Evolutionary conservation across 2,329 filamentous ascomycete species (phyloP).

Genomic region (Cordyceps militaris): DNA sequence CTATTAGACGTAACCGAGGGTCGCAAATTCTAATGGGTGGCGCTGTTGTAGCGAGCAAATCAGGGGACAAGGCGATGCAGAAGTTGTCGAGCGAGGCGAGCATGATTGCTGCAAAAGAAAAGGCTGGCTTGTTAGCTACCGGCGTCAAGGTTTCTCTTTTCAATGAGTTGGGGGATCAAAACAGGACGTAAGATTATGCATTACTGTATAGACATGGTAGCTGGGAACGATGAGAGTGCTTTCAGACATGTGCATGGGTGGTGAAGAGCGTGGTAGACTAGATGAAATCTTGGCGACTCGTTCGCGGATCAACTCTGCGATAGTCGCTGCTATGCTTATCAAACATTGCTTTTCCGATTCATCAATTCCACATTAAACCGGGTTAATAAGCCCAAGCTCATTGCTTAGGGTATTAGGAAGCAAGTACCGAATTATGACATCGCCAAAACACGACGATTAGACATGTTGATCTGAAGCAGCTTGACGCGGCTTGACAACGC

Average conservation of each 20-base stretch:
- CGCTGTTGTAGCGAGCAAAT: slow-evolving; percentile 41
- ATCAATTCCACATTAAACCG: no score
- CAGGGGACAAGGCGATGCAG: slow-evolving; percentile 42
- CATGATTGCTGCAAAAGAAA: slow-evolving; percentile 55
- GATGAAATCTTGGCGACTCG: no score
- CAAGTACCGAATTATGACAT: no score
- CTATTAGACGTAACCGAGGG: slow-evolving; percentile 22
- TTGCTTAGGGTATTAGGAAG: no score
- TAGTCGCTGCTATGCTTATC: no score
- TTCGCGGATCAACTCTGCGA: no score
- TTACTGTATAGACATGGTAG: neutral
- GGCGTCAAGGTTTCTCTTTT: slow-evolving; percentile 60
- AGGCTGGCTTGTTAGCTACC: slow-evolving; percentile 53
- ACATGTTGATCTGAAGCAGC: no score
- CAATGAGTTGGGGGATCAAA: slow-evolving; percentile 30
- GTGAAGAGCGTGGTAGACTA: no score
- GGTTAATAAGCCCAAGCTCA: no score
- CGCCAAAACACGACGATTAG: no score
- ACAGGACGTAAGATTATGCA: neutral
- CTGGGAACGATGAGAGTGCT: neutral
- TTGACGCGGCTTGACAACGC: no score
- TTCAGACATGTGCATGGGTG: neutral
- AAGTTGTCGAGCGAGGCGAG: slow-evolving; percentile 57
- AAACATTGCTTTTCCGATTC: no score
- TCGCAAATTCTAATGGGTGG: slow-evolving; percentile 21